Base-by-base conservation (phyloP, 345 rosid species). In the Leavenworthia alabamica region DNA sequence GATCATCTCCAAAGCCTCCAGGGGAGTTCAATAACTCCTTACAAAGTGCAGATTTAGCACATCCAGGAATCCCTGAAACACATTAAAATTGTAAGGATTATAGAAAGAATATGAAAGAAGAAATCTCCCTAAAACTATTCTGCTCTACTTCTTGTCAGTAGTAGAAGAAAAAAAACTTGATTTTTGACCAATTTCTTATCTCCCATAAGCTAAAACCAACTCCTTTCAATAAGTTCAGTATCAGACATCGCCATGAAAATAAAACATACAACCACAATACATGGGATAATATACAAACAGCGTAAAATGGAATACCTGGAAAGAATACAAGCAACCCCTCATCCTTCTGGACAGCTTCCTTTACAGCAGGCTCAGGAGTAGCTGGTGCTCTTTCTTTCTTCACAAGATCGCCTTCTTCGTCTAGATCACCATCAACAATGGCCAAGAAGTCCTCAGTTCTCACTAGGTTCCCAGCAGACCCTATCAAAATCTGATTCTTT, bases 21-120 rank as follows among this genome's bases (percentile, higher is more conserved):
- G 88, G 80, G 39, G 81, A 40, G 74, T 72, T 87, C 42, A 86
- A 60, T 61, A 93, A 67, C 68, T 93, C 97, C 75, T 83, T 86
- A 82, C 97, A 93, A 55, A 93, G 86, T 28, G 99, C 96, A 60
- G 99, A 89, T 75, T 93, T 93, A 16, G 99, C 97, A 74, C 91
- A 86, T 62, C 99, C 99, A 6, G 99, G 97, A 80, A 93, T 86
- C 63, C 99, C 99, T 93, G 74, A 44, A 60, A 58, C 13, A 55
- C 39, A 47, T 39, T 49, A 8, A 19, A 40, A 60, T 16, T 32
- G 24, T 44, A 12, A 24, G 37, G 32, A 52, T 60, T 17, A 32
- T 42, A 60, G 36, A 10, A 50, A 45, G 10, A 3, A 42, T 10
- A 55, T 28, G 23, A 29, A 23, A 48, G 24, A 15, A 20, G 33